Percentiles rank a stretch among this genome's conserved stretches.
Conservation (phyloP, 495 filamentous ascomycete genomes). For the Xylaria grammica region DNA sequence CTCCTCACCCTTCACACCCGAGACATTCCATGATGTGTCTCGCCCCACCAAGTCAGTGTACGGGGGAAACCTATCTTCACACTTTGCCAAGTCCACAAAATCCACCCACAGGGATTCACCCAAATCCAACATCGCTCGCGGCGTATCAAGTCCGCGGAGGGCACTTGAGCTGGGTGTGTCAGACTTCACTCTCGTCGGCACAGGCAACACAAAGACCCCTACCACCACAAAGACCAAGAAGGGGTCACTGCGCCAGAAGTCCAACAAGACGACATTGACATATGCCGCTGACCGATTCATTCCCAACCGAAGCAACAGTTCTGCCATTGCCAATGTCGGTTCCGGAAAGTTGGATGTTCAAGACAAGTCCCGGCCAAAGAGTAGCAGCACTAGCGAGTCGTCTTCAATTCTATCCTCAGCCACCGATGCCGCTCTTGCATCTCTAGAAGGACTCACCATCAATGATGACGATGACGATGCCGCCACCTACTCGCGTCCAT, state of each 20-base stretch:
- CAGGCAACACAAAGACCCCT: slow-evolving; percentile 70
- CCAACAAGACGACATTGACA: slow-evolving; percentile 78
- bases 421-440: slow-evolving; percentile 77
- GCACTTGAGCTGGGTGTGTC: slow-evolving; percentile 90
- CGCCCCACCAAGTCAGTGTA: slow-evolving; percentile 70
- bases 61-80: slow-evolving; percentile 70
- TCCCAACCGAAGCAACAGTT: slow-evolving; percentile 87
- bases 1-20: slow-evolving; percentile 81
- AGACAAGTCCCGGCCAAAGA: slow-evolving; percentile 72
- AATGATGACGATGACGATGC: slow-evolving; percentile 54
- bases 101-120: slow-evolving; percentile 73
- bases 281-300: slow-evolving; percentile 96
- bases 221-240: slow-evolving; percentile 69
- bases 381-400: slow-evolving; percentile 62
- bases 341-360: slow-evolving; percentile 74
- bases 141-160: slow-evolving; percentile 68
- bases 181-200: slow-evolving; percentile 89
- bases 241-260: slow-evolving; percentile 64
- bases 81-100: slow-evolving; percentile 72
- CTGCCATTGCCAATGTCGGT: slow-evolving; percentile 80
- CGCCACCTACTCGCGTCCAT: slow-evolving; percentile 70
- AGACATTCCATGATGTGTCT: slow-evolving; percentile 61
- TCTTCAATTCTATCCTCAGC: slow-evolving; percentile 73
- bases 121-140: slow-evolving; percentile 91
- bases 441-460: slow-evolving; percentile 78